Base-by-base conservation (phyloP, 768 basidiomycete genomes). In the Xanthoconium stramineum region DNA sequence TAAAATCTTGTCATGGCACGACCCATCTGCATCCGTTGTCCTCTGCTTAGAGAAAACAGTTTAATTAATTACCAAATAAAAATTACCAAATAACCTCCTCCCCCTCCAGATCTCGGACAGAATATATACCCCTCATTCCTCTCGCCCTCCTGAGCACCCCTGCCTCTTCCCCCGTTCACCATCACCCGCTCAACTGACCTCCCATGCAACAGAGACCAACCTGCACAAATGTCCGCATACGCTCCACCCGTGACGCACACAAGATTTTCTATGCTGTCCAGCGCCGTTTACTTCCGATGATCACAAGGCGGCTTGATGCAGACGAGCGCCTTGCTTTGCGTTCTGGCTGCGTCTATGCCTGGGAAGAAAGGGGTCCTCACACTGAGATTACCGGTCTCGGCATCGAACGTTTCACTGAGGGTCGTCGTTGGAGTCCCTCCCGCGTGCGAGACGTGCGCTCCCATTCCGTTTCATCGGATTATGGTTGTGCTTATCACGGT, bases 401-500 rank as follows among this genome's bases (percentile, higher is more conserved):
- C 32, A 92, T 92, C 66, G 91, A 92, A 66, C 81, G 90, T 30
- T 92, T 90, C 72, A 92, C 90, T 5, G 90, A 92, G 68, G 90
- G 90, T 24, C 80, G 85, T 64, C 80, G 85, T 60, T 92, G 90
- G 90, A 88, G 86, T 40, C 85, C 90, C 39, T 90, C 88, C 47
- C 83, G 90, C 53, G 89, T 92, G 55, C 81, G 90, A 70, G 90
- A 92, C 70, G 89, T 88, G 65, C 57, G 85, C 65, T 38, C 51
- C 54, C 56, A 51, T 45, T 38, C 53, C n/a, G 37, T 49, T 42
- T 38, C 33, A 19, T 40, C 40, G 19, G 10, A 24, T 46, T 50
- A 61, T 52, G 50, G 11, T n/a, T 11, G 17, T 52, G 10, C 59
- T 62, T 48, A 65, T 59, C 3, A 33, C n/a, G 59, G 49, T 58